A percentile compares a stretch with the other conserved stretches of the same genome.
Conservation (phyloP, 2,329 filamentous ascomycete genomes). For the Albifimbria verrucaria region DNA sequence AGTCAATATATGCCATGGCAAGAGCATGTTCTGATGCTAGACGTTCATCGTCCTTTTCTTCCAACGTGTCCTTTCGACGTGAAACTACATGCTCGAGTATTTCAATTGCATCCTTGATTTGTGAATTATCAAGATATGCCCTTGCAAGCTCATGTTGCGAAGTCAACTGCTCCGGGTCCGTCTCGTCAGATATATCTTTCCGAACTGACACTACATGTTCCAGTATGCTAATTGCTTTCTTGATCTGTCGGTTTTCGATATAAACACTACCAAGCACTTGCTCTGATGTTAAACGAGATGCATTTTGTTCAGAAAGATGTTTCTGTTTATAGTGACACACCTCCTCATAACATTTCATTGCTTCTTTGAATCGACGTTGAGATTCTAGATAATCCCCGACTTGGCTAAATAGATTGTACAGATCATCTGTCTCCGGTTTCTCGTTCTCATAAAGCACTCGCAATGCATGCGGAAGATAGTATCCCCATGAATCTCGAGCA, state of each 20-base stretch:
- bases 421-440: accelerated
- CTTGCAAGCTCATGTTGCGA: not conserved
- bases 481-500: too few species aligned
- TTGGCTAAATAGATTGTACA: not conserved
- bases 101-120: not conserved
- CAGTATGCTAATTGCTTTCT: not conserved
- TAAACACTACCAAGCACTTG: not conserved
- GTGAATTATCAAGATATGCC: not conserved
- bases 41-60: not conserved
- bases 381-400: not conserved
- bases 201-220: not conserved
- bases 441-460: not conserved
- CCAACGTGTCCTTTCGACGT: not conserved
- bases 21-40: not conserved
- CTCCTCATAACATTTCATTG: not conserved
- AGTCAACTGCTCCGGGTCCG: not conserved
- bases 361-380: not conserved
- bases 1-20: not conserved
- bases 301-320: not conserved
- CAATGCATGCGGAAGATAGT: too few species aligned
- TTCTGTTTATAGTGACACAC: not conserved
- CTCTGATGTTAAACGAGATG: not conserved
- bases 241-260: not conserved
- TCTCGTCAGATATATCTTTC: not conserved
- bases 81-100: constrained; percentile 6